Conservation (phyloP, 2,329 filamentous ascomycete genomes). For the Ceratocystis harringtonii region DNA sequence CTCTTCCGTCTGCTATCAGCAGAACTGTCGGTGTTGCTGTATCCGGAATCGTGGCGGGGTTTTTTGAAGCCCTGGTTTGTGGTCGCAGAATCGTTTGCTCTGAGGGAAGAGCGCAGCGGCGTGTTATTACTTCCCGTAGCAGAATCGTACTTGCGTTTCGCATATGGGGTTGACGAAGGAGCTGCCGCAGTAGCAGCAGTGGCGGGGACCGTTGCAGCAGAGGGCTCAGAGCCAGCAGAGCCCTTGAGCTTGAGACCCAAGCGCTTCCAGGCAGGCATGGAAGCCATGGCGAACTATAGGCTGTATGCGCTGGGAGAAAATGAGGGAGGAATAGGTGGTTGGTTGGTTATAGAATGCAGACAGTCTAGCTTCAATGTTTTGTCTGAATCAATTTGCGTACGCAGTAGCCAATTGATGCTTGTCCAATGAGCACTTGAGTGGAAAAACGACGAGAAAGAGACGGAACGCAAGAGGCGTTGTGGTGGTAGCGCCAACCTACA, state of each 20-base stretch:
- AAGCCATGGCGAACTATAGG: conserved; percentile 30
- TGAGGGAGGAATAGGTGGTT: background rate
- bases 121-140: conserved; percentile 11
- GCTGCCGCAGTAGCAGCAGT: background rate
- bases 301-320: conserved; percentile 28
- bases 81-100: conserved; percentile 17
- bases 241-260: conserved; percentile 47
- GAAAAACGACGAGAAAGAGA: background rate
- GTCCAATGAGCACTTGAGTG: background rate
- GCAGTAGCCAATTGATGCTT: background rate
- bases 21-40: conserved; percentile 5
- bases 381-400: background rate
- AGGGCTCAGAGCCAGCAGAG: conserved; percentile 22
- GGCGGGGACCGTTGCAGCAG: conserved; percentile 17
- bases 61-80: conserved; percentile 23
- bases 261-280: conserved; percentile 45
- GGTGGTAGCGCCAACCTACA: background rate
- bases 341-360: background rate
- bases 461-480: background rate
- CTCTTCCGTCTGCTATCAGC: conserved; percentile 29
- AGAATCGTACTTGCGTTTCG: conserved; percentile 26
- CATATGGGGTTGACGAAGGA: conserved; percentile 18
- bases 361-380: background rate
- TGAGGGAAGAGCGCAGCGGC: conserved; percentile 12
- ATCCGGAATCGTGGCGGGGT: conserved; percentile 19